phyloP scores from a whole-genome alignment of 257 asterid genomes.

The Solanum corneliomulleri region DNA sequence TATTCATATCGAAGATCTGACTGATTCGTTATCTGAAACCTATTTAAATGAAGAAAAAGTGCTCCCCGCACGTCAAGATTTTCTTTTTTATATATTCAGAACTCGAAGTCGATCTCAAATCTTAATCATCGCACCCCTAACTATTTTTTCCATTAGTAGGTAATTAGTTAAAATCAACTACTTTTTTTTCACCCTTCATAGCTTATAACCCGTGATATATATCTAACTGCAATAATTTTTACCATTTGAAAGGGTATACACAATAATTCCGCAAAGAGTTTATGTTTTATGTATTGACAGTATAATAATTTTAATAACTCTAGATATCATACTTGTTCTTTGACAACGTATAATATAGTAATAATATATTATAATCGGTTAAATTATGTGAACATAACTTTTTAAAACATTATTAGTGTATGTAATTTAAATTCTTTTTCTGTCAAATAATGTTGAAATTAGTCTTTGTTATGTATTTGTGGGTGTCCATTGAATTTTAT shows the following conservation, averaged over 20 bases:
- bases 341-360: background rate
- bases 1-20: background rate
- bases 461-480: background rate
- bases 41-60: background rate
- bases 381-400: background rate
- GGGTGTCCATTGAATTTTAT: background rate
- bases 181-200: background rate
- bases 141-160: background rate
- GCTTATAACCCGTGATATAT: background rate
- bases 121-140: background rate
- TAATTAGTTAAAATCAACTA: background rate
- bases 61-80: background rate
- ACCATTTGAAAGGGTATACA: background rate
- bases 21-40: background rate
- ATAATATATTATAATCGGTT: background rate
- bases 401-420: background rate
- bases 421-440: background rate
- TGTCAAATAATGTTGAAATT: background rate
- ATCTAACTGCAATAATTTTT: background rate
- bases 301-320: background rate
- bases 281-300: background rate
- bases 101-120: background rate
- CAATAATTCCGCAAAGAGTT: background rate
- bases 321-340: background rate
- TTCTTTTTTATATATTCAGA: background rate